Evolutionary conservation across 108 stramenopile species (phyloP), one percentile per base, ranked within the genome.

Genomic region (Schizochytrium sp.): DNA sequence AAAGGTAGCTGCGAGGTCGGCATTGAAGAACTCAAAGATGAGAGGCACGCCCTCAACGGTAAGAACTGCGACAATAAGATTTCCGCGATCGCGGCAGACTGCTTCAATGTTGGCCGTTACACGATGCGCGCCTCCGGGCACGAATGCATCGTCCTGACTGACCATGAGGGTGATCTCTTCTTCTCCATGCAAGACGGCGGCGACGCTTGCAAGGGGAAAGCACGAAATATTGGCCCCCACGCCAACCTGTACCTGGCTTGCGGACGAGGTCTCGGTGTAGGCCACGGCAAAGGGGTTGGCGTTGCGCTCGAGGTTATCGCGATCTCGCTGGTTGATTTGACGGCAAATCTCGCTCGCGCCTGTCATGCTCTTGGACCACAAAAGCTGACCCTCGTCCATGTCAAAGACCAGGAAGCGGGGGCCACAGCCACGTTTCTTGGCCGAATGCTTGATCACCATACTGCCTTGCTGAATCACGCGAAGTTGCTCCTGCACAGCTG

Each of bases 391-490:
- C 8, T 53, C 51, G 48, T 53, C 45, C 48, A 47, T 53, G 51
- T 83, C 76, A 23, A 53, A 83, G 48, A 53, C 48, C n/a, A 83
- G 23, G 23, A 83, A 83, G n/a, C 76, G 76, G 6, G 76, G 51
- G 0, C 76, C 76, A 1, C 76, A 83, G n/a, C 76, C 76, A 53
- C 76, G 76, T 45, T 83, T 83, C 76, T 83, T 83, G 19, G 76
- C 76, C 14, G 48, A 53, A 23, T 83, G 76, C 76, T 83, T 83
- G 48, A 83, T 83, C 19, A 83, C 76, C 76, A 83, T 83, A 16
- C 48, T 83, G 2, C 76, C 76, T 23, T 83, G 76, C 45, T 53
- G 76, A 1, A 83, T 47, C 0, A 83, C 76, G 51, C 76, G 76
- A 43, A 47, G 76, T 23, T 83, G 76, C 28, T 83, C 76, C 76